Percentiles rank a stretch among this genome's conserved stretches.
Conservation (phyloP, 2,329 filamentous ascomycete genomes). For the Clonostachys byssicola region DNA sequence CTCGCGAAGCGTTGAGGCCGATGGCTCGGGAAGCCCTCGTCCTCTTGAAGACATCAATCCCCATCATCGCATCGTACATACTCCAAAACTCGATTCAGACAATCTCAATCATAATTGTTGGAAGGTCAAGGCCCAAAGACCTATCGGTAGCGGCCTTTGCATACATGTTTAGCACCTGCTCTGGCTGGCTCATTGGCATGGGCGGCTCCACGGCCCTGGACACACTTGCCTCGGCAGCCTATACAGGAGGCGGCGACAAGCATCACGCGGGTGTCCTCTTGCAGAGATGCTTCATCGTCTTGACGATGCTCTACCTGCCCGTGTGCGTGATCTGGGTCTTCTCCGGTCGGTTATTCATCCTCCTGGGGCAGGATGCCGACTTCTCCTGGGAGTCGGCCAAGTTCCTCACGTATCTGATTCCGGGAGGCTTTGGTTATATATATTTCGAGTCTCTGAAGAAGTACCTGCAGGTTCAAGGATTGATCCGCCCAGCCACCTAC, state of each 20-base stretch:
- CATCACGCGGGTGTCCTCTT: slow-evolving; percentile 75
- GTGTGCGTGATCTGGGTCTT: slow-evolving; percentile 71
- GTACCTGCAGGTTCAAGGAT: slow-evolving; percentile 81
- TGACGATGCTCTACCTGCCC: slow-evolving; percentile 68
- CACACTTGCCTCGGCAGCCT: slow-evolving; percentile 77
- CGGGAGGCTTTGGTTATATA: slow-evolving; percentile 80
- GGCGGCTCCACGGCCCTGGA: slow-evolving; percentile 85
- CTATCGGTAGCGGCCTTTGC: slow-evolving; percentile 80
- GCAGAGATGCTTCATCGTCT: slow-evolving; percentile 70
- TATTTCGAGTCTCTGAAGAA: slow-evolving; percentile 87
- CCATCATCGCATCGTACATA: slow-evolving; percentile 80
- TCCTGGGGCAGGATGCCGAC: slow-evolving; percentile 73
- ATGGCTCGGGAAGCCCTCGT: no score
- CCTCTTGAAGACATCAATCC: slow-evolving; percentile 64
- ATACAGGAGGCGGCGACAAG: slow-evolving; percentile 76
- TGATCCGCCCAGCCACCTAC: slow-evolving; percentile 79
- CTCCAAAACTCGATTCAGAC: slow-evolving; percentile 85
- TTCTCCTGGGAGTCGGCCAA: slow-evolving; percentile 69
- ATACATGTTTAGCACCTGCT: slow-evolving; percentile 92
- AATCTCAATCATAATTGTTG: slow-evolving; percentile 75
- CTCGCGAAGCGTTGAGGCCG: no score
- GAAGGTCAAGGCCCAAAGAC: slow-evolving; percentile 73
- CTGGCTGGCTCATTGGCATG: slow-evolving; percentile 80
- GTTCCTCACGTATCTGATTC: slow-evolving; percentile 71
- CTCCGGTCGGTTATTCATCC: slow-evolving; percentile 69